Base-by-base conservation (phyloP, 2,329 filamentous ascomycete genomes). In the Coniella lustricola region DNA sequence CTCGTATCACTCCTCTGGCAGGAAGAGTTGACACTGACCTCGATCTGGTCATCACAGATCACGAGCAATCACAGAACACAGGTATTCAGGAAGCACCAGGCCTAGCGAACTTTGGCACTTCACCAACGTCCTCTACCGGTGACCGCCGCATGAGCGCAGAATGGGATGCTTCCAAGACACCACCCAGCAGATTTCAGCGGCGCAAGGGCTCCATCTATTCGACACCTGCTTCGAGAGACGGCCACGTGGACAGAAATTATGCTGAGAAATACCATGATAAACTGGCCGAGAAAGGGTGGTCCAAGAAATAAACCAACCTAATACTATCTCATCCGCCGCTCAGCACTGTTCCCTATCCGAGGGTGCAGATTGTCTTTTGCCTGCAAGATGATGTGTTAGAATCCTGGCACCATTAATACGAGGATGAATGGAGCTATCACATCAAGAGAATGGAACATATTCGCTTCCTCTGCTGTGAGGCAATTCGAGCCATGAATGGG, bases 181-280 rank as follows among this genome's bases (percentile, higher is more conserved):
- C 79, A 2, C 82, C 82, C 9, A 81, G 76, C 54, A 78, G 79
- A 40, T 85, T 86, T 67, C 82, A 85, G 64, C 83, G 83, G 67
- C 77, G 79, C 59, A 80, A 82, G 65, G 82, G 82, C 48, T 84
- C 78, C 60, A 82, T 85, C 64, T 84, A 81, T 61, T 77, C 80
- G 40, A 85, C 82, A 8, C 81, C 79, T 2, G 70, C 70, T 57
- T 82, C 78, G 20, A 75, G 81, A 50, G 82, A 85, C 62, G 81
- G 80, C 16, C 79, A 84, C 60, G 68, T 84, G 44, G 76, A 79
- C 57, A 72, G 69, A 50, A 81, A 80, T 61, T 75, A 76, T 46
- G 72, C 75, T 54, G 68, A 76, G 56, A 75, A 77, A 54, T 84
- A 81, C 64, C 75, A 81, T 61, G 76, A 79, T 53, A 82, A 76